Evolutionary conservation across 768 basidiomycete genomes (phyloP), one percentile per base, ranked within the genome.

Genomic region (Suillus spraguei): DNA sequence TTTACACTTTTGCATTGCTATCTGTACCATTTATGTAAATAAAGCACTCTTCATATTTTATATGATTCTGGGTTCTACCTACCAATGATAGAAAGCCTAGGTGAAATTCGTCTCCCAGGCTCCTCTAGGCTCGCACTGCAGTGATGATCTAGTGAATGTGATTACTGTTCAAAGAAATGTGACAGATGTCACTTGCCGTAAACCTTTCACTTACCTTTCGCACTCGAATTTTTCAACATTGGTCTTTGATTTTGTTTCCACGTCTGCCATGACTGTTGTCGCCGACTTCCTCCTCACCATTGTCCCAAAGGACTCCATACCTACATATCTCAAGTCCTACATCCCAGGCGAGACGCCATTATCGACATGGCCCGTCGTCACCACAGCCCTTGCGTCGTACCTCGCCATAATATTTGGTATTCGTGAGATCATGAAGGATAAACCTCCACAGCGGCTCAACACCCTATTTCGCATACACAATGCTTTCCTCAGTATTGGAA

Each of bases 381-480:
- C 85, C 38, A 78, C 84, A 36, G 79, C 90, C 16, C 84, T 99
- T 66, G 84, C 77, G 36, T 83, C 85, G 62, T 99, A 99, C 82
- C 87, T 99, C 68, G 88, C 85, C 77, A 79, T 90, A 80, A 89
- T 99, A 72, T 99, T 98, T 72, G 86, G 91, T 66, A 84, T 91
- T 41, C 88, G 88, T 73, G 87, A 86, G 68, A 74, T 92, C 70
- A 97, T 98, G 96, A 91, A 84, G 82, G 85, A 85, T 74, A 82
- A 83, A 56, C 79, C 84, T 69, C 83, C 95, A 10, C 82, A 84
- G 70, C 90, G 88, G 78, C 88, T 97, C 71, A 93, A 89, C 65
- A 76, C 83, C 63, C 83, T 94, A 62, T 98, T 98, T 80, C 93
- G 94, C 78, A 72, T 84, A 46, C 97, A 99, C 81, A 99, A 99